Percentiles rank a stretch among this genome's conserved stretches.
Evolutionary conservation across 129 eudicot species (phyloP).

Genomic region (Mikania micrantha): DNA sequence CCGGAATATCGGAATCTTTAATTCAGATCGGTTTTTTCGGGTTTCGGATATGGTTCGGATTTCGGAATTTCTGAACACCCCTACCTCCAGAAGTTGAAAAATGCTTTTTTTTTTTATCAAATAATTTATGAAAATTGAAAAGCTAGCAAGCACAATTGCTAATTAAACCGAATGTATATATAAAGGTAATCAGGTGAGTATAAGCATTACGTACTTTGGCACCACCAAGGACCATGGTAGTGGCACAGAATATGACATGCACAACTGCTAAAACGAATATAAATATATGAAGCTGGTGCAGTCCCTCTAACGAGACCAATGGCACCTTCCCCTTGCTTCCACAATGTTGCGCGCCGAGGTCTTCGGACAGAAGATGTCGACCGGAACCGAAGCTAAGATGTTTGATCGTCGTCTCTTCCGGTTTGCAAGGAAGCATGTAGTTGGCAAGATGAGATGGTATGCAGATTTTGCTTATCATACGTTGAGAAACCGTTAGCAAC

Average conservation of each 20-base stretch:
- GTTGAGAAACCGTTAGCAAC: slow-evolving; percentile 68
- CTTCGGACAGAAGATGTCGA: slow-evolving; percentile 44
- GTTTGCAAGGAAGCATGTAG: slow-evolving; percentile 83
- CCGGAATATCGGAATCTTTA: too few species aligned
- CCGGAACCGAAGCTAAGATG: slow-evolving; percentile 13
- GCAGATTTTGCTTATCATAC: slow-evolving; percentile 59
- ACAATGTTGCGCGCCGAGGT: slow-evolving; percentile 25
- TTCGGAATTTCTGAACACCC: too few species aligned
- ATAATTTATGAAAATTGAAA: too few species aligned
- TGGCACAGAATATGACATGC: slow-evolving; percentile 82
- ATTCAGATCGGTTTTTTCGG: too few species aligned
- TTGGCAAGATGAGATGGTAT: slow-evolving; percentile 56
- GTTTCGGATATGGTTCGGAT: too few species aligned
- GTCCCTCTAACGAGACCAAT: slow-evolving; percentile 73
- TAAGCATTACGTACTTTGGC: slow-evolving; percentile 37
- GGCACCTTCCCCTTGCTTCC: slow-evolving; percentile 51
- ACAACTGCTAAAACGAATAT: slow-evolving; percentile 84
- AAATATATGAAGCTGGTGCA: slow-evolving; percentile 93
- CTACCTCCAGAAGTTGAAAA: too few species aligned
- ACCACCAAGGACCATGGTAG: slow-evolving; percentile 90
- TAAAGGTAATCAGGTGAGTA: too few species aligned
- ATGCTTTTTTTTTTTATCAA: too few species aligned
- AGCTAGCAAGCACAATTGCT: too few species aligned
- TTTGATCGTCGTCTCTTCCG: slow-evolving; percentile 7
- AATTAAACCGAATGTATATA: too few species aligned